phyloP scores from a whole-genome alignment of 176 grass and related monocot species.

The Ensete ventricosum region DNA sequence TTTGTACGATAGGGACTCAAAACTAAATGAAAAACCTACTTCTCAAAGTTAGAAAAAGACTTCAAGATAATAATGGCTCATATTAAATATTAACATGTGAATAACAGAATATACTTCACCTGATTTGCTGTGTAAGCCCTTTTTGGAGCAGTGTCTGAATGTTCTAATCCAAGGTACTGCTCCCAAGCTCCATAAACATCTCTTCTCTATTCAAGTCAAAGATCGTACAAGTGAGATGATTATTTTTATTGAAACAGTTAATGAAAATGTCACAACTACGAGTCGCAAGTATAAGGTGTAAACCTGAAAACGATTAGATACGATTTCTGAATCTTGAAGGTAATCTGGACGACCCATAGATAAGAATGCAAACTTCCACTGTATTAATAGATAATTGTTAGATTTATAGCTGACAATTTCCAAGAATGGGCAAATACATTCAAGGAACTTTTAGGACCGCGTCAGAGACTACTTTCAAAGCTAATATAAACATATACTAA shows the following conservation, averaged over 20 bases:
- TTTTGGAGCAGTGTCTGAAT: conserved; percentile 73
- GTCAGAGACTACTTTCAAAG: not conserved
- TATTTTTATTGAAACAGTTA: not conserved
- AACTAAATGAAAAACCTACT: not conserved
- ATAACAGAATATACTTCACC: conserved; percentile 16
- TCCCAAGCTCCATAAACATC: conserved; percentile 98
- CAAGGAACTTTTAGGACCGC: not conserved
- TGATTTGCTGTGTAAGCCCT: conserved; percentile 66
- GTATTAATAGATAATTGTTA: not conserved
- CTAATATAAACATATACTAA: not conserved
- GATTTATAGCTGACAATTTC: not conserved
- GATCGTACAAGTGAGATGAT: no score
- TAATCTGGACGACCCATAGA: conserved; percentile 9
- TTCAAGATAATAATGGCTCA: not conserved
- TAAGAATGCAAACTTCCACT: conserved; percentile 17
- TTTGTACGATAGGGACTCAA: no score
- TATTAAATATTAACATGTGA: not conserved
- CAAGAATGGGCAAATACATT: not conserved
- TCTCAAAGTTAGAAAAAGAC: not conserved
- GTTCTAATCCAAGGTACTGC: conserved; percentile 94
- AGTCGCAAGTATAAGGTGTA: not conserved
- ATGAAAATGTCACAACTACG: not conserved
- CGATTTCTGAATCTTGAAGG: conserved; percentile 6
- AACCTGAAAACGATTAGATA: conserved; percentile 1
- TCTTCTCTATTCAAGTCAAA: conserved; percentile 40